phyloP scores from a whole-genome alignment of 179 eudicot genomes.

The Kewa caespitosa region DNA sequence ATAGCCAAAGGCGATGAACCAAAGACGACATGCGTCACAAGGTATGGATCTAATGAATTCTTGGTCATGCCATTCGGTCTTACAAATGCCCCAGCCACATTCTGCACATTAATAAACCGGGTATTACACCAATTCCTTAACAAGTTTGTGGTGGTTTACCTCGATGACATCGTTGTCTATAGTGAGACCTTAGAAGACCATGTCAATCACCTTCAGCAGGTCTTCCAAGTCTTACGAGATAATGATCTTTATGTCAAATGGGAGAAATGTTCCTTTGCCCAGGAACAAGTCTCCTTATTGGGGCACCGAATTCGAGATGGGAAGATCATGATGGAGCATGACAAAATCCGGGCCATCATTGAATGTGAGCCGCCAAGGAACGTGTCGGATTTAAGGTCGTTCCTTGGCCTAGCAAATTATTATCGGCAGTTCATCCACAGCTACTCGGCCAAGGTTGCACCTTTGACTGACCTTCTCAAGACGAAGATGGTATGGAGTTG shows the following conservation, averaged over 20 bases:
- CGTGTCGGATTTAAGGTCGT: background rate
- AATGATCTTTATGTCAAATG: background rate
- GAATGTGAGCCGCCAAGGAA: background rate
- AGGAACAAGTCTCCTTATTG: background rate
- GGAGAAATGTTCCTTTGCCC: constrained; percentile 1
- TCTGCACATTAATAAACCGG: background rate
- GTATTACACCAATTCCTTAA: background rate
- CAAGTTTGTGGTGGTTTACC: constrained; percentile 7
- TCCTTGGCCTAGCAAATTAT: too few relatives aligned
- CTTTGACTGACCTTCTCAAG: background rate
- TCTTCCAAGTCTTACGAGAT: background rate
- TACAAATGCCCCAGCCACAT: constrained; percentile 5
- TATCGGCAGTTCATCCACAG: too few relatives aligned
- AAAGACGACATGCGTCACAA: background rate
- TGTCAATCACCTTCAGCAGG: background rate
- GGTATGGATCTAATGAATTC: background rate
- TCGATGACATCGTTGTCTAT: background rate
- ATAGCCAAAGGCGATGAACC: constrained; percentile 1
- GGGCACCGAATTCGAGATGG: background rate
- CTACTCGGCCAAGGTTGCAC: too few relatives aligned
- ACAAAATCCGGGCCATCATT: background rate
- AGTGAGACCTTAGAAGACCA: background rate
- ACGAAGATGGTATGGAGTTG: background rate
- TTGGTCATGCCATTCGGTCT: constrained; percentile 13
- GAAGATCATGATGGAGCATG: background rate